A percentile compares a stretch with the other conserved stretches of the same genome.
Evolutionary conservation across 1,139 yeast species (phyloP).

Genomic region (Zygoascus hellenicus): DNA sequence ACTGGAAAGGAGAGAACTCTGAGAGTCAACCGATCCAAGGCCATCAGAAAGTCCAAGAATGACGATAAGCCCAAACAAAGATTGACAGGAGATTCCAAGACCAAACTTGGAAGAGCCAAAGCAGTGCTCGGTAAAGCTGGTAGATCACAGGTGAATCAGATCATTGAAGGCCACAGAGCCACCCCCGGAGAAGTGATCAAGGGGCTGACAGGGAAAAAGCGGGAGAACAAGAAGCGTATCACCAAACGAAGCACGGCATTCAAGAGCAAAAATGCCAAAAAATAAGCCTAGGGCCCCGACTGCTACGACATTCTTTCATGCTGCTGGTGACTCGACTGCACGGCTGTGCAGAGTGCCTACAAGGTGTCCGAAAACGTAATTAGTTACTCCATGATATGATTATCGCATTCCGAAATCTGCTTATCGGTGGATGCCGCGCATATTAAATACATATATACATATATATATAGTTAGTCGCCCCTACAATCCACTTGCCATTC

Average conservation of each 20-base stretch:
- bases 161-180: constrained; percentile 81
- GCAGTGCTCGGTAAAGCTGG: constrained; percentile 74
- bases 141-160: constrained; percentile 54
- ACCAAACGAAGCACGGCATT: constrained; percentile 7
- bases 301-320: too few species aligned
- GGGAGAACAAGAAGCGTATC: constrained; percentile 8
- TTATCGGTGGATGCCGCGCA: too few species aligned
- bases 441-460: too few species aligned
- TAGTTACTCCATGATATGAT: too few species aligned
- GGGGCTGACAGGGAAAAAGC: constrained; percentile 17
- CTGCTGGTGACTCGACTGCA: too few species aligned
- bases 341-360: too few species aligned
- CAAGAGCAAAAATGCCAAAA: constrained; percentile 1
- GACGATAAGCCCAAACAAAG: constrained; percentile 19
- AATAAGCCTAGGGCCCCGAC: neutral
- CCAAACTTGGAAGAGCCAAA: constrained; percentile 65
- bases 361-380: too few species aligned
- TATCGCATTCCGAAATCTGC: too few species aligned
- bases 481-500: neutral
- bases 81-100: constrained; percentile 19
- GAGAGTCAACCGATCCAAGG: constrained; percentile 74
- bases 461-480: neutral
- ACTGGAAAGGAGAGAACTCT: constrained; percentile 52
- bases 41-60: constrained; percentile 41
- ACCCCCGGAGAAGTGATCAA: constrained; percentile 53